phyloP scores from a whole-genome alignment of 1,284 basidiomycete genomes.

The Pulveroboletus sp. region DNA sequence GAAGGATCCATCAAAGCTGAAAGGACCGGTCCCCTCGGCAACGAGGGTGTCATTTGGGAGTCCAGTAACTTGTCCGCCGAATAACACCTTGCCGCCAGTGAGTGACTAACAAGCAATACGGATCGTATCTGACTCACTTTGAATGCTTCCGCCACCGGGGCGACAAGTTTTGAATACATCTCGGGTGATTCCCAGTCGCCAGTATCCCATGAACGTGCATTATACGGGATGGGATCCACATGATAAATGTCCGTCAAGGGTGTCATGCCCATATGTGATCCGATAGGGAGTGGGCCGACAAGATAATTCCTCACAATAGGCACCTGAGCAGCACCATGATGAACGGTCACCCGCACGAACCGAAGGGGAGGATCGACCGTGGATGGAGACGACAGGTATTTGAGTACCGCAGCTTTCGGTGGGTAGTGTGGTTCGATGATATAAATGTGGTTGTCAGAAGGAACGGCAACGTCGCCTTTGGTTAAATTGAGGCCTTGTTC shows the following conservation, averaged over 20 bases:
- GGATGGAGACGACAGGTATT: conserved; percentile 44
- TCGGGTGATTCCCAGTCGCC: conserved; percentile 38
- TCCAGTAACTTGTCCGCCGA: conserved; percentile 38
- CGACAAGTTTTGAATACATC: conserved; percentile 36
- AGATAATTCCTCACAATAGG: conserved; percentile 55
- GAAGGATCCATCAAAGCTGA: conserved; percentile 62
- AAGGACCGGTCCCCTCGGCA: conserved; percentile 48
- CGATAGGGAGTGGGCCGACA: conserved; percentile 56
- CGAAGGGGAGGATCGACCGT: conserved; percentile 34
- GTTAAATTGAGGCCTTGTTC: conserved; percentile 52
- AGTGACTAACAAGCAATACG: conserved; percentile 6
- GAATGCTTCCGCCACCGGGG: conserved; percentile 41
- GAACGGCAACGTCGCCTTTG: conserved; percentile 26
- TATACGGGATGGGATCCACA: conserved; percentile 49
- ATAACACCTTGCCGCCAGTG: conserved; percentile 42
- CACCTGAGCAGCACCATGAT: conserved; percentile 46
- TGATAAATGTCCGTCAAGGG: conserved; percentile 53
- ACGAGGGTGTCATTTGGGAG: conserved; percentile 49
- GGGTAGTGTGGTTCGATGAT: conserved; percentile 53
- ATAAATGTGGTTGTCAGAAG: conserved; percentile 52
- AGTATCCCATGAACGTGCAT: conserved; percentile 46
- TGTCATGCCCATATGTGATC: conserved; percentile 39
- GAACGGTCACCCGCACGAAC: conserved; percentile 50
- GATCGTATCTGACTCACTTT: conserved; percentile 35
- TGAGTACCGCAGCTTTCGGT: conserved; percentile 48